phyloP scores from a whole-genome alignment of 2,329 filamentous ascomycete species.

The Metarhizium guizhouense region DNA sequence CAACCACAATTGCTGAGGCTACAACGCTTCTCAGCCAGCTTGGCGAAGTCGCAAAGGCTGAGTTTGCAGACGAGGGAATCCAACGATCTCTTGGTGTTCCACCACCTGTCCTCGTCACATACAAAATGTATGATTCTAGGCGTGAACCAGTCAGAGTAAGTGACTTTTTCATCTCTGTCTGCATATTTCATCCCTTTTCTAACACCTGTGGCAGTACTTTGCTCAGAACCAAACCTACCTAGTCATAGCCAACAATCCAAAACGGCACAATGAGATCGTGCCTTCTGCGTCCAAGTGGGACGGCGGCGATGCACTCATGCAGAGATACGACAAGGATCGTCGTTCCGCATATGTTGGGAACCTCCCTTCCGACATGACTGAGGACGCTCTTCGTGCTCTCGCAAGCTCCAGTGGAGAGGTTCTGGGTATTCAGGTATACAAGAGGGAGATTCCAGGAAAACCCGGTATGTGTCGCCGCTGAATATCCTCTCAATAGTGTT shows the following conservation, averaged over 20 bases:
- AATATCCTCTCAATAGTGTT: background rate
- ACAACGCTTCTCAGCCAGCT: conserved; percentile 30
- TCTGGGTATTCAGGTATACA: conserved; percentile 16
- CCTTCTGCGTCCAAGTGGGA: conserved; percentile 10
- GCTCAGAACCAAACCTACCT: conserved; percentile 4
- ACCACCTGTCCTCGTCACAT: conserved; percentile 37
- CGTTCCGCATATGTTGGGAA: conserved; percentile 40
- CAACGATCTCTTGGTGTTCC: conserved; percentile 25
- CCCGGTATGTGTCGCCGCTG: background rate
- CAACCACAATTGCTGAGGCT: conserved; percentile 35
- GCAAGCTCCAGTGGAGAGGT: conserved; percentile 31
- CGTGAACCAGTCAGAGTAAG: conserved; percentile 41
- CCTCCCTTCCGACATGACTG: conserved; percentile 28
- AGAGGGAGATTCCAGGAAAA: conserved; percentile 13
- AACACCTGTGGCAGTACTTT: conserved; percentile 3
- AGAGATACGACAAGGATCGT: conserved; percentile 32
- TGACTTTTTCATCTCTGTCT: conserved; percentile 2
- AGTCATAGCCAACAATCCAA: conserved; percentile 21
- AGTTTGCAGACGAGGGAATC: conserved; percentile 24
- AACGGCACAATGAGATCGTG: conserved; percentile 5
- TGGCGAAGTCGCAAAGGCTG: conserved; percentile 33
- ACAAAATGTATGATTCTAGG: conserved; percentile 39
- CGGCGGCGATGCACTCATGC: conserved; percentile 13
- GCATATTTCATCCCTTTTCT: background rate
- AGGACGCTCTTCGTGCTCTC: conserved; percentile 26